Conservation (phyloP, 768 basidiomycete genomes). For the Tricholoma flavovirens region DNA sequence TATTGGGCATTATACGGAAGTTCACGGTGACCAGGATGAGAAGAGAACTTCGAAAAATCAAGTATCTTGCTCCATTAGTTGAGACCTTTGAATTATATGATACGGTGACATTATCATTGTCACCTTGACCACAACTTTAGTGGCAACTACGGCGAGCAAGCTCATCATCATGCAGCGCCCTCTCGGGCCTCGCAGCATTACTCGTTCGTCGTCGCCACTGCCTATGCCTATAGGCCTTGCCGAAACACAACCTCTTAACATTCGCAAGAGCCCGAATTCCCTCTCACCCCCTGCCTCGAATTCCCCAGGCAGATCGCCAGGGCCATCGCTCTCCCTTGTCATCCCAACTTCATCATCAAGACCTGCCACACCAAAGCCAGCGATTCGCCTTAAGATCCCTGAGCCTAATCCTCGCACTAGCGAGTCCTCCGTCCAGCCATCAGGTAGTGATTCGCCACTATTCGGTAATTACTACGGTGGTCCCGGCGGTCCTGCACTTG, state of each 20-base stretch:
- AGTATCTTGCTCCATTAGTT: slow-evolving; percentile 20
- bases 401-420: slow-evolving; percentile 13
- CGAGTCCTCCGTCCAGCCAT: slow-evolving; percentile 6
- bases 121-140: slow-evolving; percentile 23
- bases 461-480: slow-evolving; percentile 41
- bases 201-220: slow-evolving; percentile 32
- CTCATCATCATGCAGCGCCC: slow-evolving; percentile 31
- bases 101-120: slow-evolving; percentile 21
- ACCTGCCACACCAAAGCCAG: slow-evolving; percentile 25
- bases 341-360: slow-evolving; percentile 23
- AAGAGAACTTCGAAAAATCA: neutral
- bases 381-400: slow-evolving; percentile 27
- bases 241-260: slow-evolving; percentile 25
- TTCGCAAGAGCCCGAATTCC: slow-evolving; percentile 22
- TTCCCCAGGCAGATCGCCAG: slow-evolving; percentile 25
- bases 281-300: slow-evolving; percentile 15
- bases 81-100: slow-evolving; percentile 16
- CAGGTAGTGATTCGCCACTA: slow-evolving; percentile 23
- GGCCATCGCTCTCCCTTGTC: slow-evolving; percentile 22
- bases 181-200: slow-evolving; percentile 43
- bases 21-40: neutral
- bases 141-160: slow-evolving; percentile 19
- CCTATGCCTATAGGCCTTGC: slow-evolving; percentile 18
- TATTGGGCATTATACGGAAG: too few relatives aligned
- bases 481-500: slow-evolving; percentile 21